Evolutionary conservation across 306 rosid species (phyloP).

Genomic region (Castanea crenata): DNA sequence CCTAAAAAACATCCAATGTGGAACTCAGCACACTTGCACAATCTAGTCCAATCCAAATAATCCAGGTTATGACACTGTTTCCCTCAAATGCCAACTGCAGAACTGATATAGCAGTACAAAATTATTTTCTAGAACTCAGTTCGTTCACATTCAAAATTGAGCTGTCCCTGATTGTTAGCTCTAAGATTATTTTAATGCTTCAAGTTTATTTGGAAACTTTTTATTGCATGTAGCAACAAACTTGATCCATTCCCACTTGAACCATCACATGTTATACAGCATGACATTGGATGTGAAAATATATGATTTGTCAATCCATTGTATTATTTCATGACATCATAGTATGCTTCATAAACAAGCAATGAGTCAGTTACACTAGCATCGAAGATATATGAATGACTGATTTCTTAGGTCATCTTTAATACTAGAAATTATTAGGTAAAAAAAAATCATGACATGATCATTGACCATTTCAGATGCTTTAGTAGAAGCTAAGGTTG

Average conservation of each 20-base stretch:
- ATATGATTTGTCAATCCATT: background rate
- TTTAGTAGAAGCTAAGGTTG: background rate
- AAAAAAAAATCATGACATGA: too few relatives aligned
- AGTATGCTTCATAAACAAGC: background rate
- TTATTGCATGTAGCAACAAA: background rate
- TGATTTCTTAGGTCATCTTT: too few relatives aligned
- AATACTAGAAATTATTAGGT: too few relatives aligned
- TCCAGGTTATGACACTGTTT: background rate
- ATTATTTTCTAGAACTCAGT: background rate
- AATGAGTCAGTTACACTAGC: background rate
- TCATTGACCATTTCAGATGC: background rate
- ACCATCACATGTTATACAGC: background rate
- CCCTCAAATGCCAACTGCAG: background rate
- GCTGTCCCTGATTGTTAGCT: background rate
- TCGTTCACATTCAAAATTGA: background rate
- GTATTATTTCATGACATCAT: background rate
- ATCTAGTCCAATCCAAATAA: too few relatives aligned
- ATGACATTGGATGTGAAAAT: background rate
- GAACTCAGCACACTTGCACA: too few relatives aligned
- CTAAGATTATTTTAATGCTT: background rate
- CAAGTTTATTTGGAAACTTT: background rate
- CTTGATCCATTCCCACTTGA: background rate
- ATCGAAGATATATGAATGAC: too few relatives aligned
- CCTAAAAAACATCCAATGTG: too few relatives aligned
- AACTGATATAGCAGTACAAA: background rate